A percentile compares a stretch with the other conserved stretches of the same genome.
These are phyloP conservation scores for Serpula lacrymans DNA, from an alignment of 768 basidiomycete genomes.

Conservation along the genomic window DNA sequence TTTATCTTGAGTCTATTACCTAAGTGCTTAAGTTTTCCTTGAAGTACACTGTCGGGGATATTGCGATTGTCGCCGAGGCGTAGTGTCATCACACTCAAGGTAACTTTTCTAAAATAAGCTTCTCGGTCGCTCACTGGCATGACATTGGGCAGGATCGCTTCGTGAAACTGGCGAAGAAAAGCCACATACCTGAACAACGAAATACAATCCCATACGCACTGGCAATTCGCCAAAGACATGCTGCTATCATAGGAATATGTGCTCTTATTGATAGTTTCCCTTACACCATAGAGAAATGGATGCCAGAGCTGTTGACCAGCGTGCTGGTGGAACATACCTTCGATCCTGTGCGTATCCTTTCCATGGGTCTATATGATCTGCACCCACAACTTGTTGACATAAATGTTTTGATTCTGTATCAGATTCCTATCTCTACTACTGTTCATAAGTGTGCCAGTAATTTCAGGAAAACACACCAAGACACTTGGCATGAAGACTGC, in stretches of 20 bases:
- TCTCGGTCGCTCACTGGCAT: not conserved
- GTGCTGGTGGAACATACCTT: slow-evolving; percentile 81
- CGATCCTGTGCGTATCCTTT: slow-evolving; percentile 57
- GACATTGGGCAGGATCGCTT: slow-evolving; percentile 61
- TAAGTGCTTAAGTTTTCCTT: slow-evolving; percentile 16
- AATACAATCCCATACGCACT: slow-evolving; percentile 63
- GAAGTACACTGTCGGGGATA: slow-evolving; percentile 77
- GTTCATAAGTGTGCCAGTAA: slow-evolving; percentile 77
- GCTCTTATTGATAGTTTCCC: slow-evolving; percentile 92
- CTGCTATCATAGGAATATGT: slow-evolving; percentile 84
- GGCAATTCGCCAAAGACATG: slow-evolving; percentile 77
- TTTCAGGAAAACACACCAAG: slow-evolving; percentile 80
- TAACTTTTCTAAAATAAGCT: slow-evolving; percentile 25
- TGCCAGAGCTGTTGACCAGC: slow-evolving; percentile 78
- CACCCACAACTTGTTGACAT: not conserved
- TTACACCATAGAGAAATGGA: slow-evolving; percentile 89
- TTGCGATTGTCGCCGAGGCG: slow-evolving; percentile 76
- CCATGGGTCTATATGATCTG: slow-evolving; percentile 8
- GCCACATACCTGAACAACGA: slow-evolving; percentile 57
- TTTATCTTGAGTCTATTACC: slow-evolving; percentile 13
- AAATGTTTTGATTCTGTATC: slow-evolving; percentile 6
- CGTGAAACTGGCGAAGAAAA: slow-evolving; percentile 65
- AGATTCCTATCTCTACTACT: slow-evolving; percentile 83
- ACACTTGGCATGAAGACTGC: slow-evolving; percentile 89
- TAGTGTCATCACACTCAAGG: slow-evolving; percentile 73